These are phyloP conservation scores for Royoungia palumana DNA, from an alignment of 768 basidiomycete genomes.

Conservation along the genomic window DNA sequence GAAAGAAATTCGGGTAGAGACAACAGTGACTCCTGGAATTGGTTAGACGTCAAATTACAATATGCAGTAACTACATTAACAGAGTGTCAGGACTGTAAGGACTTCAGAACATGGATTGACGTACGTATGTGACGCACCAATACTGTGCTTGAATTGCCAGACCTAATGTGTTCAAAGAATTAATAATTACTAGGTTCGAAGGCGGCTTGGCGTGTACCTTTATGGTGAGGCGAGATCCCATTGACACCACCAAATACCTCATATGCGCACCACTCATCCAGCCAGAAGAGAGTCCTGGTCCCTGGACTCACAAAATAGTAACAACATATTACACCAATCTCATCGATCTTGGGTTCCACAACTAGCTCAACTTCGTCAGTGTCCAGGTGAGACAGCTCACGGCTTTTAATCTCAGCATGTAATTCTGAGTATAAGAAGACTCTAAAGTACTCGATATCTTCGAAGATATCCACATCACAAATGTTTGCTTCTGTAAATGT, in stretches of 20 bases:
- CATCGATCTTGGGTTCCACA: conserved; percentile 37
- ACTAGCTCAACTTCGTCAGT: conserved; percentile 39
- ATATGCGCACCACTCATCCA: conserved; percentile 40
- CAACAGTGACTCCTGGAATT: conserved; percentile 35
- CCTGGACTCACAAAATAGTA: conserved; percentile 55
- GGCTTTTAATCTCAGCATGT: conserved; percentile 4
- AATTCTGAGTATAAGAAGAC: conserved; percentile 19
- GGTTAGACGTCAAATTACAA: not conserved
- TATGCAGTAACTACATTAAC: not conserved
- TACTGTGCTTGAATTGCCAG: conserved; percentile 36
- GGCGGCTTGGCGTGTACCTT: conserved; percentile 11
- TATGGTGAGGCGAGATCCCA: conserved; percentile 22
- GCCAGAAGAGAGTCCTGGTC: conserved; percentile 49
- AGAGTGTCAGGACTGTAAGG: conserved; percentile 5
- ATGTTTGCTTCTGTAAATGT: conserved; percentile 57
- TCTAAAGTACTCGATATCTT: conserved; percentile 36
- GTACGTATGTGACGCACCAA: conserved; percentile 28
- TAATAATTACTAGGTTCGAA: not conserved
- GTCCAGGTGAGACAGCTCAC: conserved; percentile 27
- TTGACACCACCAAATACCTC: conserved; percentile 28
- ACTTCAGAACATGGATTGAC: not conserved
- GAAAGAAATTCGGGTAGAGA: conserved; percentile 28
- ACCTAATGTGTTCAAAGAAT: conserved; percentile 17
- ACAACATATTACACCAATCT: conserved; percentile 21
- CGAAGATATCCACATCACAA: conserved; percentile 32